phyloP scores from a whole-genome alignment of 306 rosid species.

The Gastrolobium bilobum region DNA sequence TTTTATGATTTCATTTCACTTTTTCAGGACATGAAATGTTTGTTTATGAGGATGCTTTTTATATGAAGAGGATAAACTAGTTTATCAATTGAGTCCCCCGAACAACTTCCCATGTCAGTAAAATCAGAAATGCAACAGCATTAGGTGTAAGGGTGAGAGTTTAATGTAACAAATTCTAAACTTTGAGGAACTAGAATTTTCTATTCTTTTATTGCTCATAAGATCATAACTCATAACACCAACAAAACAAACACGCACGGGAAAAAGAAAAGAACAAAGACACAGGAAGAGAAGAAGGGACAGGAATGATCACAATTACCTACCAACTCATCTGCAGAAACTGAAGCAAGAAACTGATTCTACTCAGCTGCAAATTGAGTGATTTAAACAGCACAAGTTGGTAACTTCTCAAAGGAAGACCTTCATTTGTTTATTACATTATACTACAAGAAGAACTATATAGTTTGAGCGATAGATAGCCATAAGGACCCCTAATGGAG shows the following conservation, averaged over 20 bases:
- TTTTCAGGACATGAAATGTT: background rate
- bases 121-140: slow-evolving; percentile 27
- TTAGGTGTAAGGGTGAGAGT: background rate
- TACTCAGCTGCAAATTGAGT: slow-evolving; percentile 55
- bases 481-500: slow-evolving; percentile 60
- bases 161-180: slow-evolving; percentile 29
- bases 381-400: slow-evolving; percentile 49
- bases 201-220: slow-evolving; percentile 39
- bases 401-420: slow-evolving; percentile 48
- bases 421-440: slow-evolving; percentile 54
- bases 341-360: slow-evolving; percentile 47
- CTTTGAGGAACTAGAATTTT: slow-evolving; percentile 28
- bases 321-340: slow-evolving; percentile 56
- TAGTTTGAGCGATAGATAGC: slow-evolving; percentile 41
- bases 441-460: slow-evolving; percentile 44
- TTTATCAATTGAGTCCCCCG: slow-evolving; percentile 22
- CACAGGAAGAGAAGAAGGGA: slow-evolving; percentile 12
- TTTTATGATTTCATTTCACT: slow-evolving; percentile 11
- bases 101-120: slow-evolving; percentile 27
- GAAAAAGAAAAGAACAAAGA: slow-evolving; percentile 36
- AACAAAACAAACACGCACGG: slow-evolving; percentile 50
- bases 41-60: background rate
- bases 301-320: slow-evolving; percentile 47
- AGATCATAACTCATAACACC: slow-evolving; percentile 42
- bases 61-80: background rate